These are phyloP conservation scores for Cryptococcus sp. DNA, from an alignment of 1,284 basidiomycete genomes.

Conservation along the genomic window DNA sequence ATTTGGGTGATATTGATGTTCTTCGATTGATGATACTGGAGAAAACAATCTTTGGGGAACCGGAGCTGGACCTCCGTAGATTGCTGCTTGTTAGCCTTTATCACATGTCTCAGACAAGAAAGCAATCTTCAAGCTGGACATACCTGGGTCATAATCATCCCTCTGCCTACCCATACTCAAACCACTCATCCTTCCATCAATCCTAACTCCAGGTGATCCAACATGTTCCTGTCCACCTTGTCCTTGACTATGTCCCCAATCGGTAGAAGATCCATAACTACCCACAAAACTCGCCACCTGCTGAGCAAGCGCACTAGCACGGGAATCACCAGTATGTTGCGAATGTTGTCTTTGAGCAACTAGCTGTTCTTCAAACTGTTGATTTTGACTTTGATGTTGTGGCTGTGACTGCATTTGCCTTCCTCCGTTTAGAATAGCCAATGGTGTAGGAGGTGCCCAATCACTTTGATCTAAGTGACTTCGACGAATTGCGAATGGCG, in stretches of 20 bases:
- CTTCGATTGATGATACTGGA: constrained; percentile 12
- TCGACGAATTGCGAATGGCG: constrained; percentile 18
- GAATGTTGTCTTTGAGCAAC: constrained; percentile 2
- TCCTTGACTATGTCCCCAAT: constrained; percentile 4
- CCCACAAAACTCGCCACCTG: constrained; percentile 14
- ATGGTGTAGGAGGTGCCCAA: constrained; percentile 3
- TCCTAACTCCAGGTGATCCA: neutral
- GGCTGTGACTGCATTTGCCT: constrained; percentile 7
- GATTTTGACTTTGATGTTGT: neutral
- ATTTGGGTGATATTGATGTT: constrained; percentile 2
- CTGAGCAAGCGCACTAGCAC: constrained; percentile 9
- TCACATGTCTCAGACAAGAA: no score
- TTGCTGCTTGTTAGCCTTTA: no score
- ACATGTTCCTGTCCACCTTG: constrained; percentile 2
- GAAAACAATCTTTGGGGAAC: constrained; percentile 11
- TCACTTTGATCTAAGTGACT: neutral
- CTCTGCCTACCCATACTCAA: constrained; percentile 6
- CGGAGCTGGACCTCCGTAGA: constrained; percentile 1
- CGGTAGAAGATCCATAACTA: constrained; percentile 7
- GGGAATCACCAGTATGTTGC: constrained; percentile 2
- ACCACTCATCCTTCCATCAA: constrained; percentile 1
- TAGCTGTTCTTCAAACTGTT: neutral
- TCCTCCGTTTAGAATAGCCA: constrained; percentile 8
- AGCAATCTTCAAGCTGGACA: neutral
- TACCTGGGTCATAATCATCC: constrained; percentile 16